These are phyloP conservation scores for Kluyveromyces aestuarii DNA, from an alignment of 805 yeast species.

Conservation along the genomic window DNA sequence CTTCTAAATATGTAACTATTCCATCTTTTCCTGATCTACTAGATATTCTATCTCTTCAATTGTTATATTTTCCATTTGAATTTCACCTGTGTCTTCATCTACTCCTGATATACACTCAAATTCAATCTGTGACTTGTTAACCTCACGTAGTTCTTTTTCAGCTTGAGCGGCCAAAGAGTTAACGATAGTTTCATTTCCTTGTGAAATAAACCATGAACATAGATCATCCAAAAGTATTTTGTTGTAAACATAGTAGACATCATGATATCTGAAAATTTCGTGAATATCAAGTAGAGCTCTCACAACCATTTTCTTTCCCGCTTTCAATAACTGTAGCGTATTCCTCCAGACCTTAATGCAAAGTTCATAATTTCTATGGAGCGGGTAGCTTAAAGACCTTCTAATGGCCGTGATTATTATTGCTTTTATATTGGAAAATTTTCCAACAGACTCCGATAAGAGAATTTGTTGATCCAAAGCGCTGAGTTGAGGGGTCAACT, in stretches of 20 bases:
- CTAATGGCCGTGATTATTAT: slow-evolving; percentile 54
- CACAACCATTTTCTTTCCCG: slow-evolving; percentile 61
- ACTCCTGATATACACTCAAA: slow-evolving; percentile 31
- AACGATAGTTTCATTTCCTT: slow-evolving; percentile 49
- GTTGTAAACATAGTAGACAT: slow-evolving; percentile 76
- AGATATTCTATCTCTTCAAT: slow-evolving; percentile 49
- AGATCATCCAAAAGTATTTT: slow-evolving; percentile 69
- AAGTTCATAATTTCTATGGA: slow-evolving; percentile 63
- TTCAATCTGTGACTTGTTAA: slow-evolving; percentile 41
- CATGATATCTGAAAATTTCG: slow-evolving; percentile 74
- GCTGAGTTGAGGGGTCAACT: slow-evolving; percentile 67
- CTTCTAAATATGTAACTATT: background rate
- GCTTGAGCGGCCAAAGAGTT: slow-evolving; percentile 62
- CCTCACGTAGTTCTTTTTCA: slow-evolving; percentile 29
- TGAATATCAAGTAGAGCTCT: slow-evolving; percentile 50
- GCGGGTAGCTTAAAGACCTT: slow-evolving; percentile 71
- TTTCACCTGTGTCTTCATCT: slow-evolving; percentile 28
- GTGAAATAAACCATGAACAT: slow-evolving; percentile 58
- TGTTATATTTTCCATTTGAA: slow-evolving; percentile 36
- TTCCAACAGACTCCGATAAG: slow-evolving; percentile 15
- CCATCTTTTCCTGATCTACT: slow-evolving; percentile 39
- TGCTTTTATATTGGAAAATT: slow-evolving; percentile 35
- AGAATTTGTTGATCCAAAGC: slow-evolving; percentile 56
- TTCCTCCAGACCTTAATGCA: slow-evolving; percentile 64
- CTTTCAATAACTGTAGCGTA: slow-evolving; percentile 51